Evolutionary conservation across 2,329 filamentous ascomycete species (phyloP).

Genomic region (Orbilia oligospora): DNA sequence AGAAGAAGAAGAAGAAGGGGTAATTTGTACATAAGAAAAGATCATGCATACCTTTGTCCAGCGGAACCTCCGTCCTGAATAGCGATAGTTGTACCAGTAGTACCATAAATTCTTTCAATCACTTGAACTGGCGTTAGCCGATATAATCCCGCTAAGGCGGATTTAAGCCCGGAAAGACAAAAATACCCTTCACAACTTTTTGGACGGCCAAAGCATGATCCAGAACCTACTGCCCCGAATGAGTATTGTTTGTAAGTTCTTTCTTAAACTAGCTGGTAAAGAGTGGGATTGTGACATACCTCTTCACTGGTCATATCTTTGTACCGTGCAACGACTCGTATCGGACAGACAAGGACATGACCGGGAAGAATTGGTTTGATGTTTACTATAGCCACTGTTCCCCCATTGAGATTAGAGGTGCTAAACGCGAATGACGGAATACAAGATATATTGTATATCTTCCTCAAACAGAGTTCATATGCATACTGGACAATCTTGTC

Average conservation of each 20-base stretch:
- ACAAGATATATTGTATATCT: not conserved
- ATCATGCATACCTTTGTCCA: slow-evolving; percentile 77
- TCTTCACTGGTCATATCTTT: slow-evolving; percentile 80
- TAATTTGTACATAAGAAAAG: slow-evolving; percentile 40
- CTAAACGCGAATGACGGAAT: not conserved
- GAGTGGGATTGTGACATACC: slow-evolving; percentile 67
- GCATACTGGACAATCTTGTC: slow-evolving; percentile 53
- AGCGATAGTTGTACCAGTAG: slow-evolving; percentile 88
- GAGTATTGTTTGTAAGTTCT: slow-evolving; percentile 4
- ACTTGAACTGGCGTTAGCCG: slow-evolving; percentile 2
- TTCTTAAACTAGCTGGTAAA: not conserved
- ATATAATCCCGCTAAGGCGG: not conserved
- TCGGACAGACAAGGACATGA: slow-evolving; percentile 90
- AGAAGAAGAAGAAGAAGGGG: not conserved
- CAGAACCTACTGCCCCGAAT: slow-evolving; percentile 65
- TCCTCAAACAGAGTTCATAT: not conserved
- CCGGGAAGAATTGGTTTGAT: slow-evolving; percentile 93
- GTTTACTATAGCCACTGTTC: slow-evolving; percentile 83
- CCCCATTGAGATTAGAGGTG: not conserved
- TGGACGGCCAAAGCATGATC: slow-evolving; percentile 93
- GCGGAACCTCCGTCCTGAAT: slow-evolving; percentile 93
- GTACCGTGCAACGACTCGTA: slow-evolving; percentile 78
- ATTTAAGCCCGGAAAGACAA: not conserved
- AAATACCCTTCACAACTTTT: slow-evolving; percentile 70
- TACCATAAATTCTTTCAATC: slow-evolving; percentile 72